Percentiles rank a stretch among this genome's conserved stretches.
phyloP scores from a whole-genome alignment of 176 grass and related monocot species.

The Carex littledalei region DNA sequence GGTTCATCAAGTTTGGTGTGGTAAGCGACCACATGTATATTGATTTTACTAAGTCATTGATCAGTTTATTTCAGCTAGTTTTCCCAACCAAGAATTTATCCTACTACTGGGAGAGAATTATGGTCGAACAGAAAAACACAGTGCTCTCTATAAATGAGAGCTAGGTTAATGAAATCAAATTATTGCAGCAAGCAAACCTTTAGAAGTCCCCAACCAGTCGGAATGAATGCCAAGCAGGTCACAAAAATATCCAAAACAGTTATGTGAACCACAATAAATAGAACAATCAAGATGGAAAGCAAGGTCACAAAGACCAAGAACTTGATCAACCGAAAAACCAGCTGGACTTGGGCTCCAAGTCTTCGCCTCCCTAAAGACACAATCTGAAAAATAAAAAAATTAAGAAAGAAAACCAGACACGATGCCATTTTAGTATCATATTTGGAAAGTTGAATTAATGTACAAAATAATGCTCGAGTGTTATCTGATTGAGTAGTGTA shows the following conservation, averaged over 20 bases:
- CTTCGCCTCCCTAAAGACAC: slow-evolving; percentile 73
- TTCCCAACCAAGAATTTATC: neutral
- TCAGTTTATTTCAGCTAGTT: neutral
- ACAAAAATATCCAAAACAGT: slow-evolving; percentile 68
- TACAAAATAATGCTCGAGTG: neutral
- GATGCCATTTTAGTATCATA: neutral
- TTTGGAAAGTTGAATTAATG: neutral
- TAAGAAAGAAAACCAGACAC: slow-evolving; percentile 1
- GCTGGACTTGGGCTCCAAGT: slow-evolving; percentile 74
- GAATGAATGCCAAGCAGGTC: slow-evolving; percentile 72
- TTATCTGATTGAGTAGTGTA: neutral
- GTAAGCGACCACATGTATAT: neutral
- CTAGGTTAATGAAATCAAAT: slow-evolving; percentile 19
- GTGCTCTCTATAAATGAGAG: neutral
- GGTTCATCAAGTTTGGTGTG: neutral
- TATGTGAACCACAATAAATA: slow-evolving; percentile 68
- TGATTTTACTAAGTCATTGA: neutral
- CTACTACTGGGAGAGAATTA: neutral
- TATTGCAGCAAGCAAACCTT: slow-evolving; percentile 40
- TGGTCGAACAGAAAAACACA: neutral
- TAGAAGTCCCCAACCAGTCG: slow-evolving; percentile 89
- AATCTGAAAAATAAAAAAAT: slow-evolving; percentile 40
- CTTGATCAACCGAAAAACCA: slow-evolving; percentile 90
- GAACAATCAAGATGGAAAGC: slow-evolving; percentile 46
- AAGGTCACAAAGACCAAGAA: slow-evolving; percentile 81